Evolutionary conservation across 169 alveolate species (phyloP), one percentile per base, ranked within the genome.

Genomic region (Theileria parva): DNA sequence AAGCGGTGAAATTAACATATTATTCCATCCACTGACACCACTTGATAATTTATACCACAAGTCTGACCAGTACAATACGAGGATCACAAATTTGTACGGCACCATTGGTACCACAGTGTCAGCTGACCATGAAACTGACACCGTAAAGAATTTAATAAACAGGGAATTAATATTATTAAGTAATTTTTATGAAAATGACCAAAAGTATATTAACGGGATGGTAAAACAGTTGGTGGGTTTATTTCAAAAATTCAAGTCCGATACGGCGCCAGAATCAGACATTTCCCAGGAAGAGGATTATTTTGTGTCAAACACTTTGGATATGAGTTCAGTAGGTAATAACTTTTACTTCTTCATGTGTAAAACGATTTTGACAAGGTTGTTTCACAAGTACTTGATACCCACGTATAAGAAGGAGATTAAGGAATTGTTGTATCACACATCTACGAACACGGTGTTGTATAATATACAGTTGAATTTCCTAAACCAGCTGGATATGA

Each of bases 1-100:
- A 55, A 86, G 84, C 63, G 92, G 90, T 19, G 50, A 72, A 19
- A 67, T 90, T 34, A 25, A 86, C 50, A 39, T 86, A 21, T 80
- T 86, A 23, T 44, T 90, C 23, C 94, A 90, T 72, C 94, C 94
- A 15, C 59, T 90, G 25, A 77, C 78, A 44, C 91, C 89, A 12
- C 50, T 57, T 12, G 94, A 90, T 79, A 74, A 59, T 21, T 76
- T 87, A 17, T 83, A 90, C 1, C 80, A 89, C 89, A 84, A 76
- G 81, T 64, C 39, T 37, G 93, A 90, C 27, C 86, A 75, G 15
- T 90, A 75, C 67, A 55, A 66, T 28, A 88, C 80, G 44, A 79
- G 94, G n/a, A 86, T 85, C 28, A 71, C 73, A 23, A 81, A 87
- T 53, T 87, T 88, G 83, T 80, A 87, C 70, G 67, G 77, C 59